Base-by-base conservation (phyloP, 768 basidiomycete genomes). In the Termitomyces heimii region DNA sequence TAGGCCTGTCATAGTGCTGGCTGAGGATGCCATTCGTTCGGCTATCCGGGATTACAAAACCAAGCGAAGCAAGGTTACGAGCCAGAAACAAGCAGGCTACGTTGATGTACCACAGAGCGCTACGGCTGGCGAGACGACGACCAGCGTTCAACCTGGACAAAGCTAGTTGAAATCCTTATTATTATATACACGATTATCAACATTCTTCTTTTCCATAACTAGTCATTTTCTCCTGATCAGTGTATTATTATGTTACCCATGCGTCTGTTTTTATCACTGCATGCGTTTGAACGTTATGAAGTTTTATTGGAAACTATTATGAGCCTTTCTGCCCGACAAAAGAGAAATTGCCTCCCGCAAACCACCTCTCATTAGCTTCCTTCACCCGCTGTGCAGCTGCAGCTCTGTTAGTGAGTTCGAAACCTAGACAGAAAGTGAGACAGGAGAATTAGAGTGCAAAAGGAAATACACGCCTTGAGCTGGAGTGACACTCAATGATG, bases 11-110 rank as follows among this genome's bases (percentile, higher is more conserved):
- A 60, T 68, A 87, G 91, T 98, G 89, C 75, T 98, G 63, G 95
- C 97, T 14, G 97, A 99, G 74, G 97, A 99, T 71, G 97, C 97
- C 57, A 99, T 99, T 72, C 92, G 91, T 53, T 96, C 95, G 12
- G 97, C 97, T 43, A 99, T 99, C 72, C 90, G 92, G 64, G 89
- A 98, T 70, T 98, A 98, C 76, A 84, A 85, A 67, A 82, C 83
- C 59, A 99, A 99, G 78, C 86, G 92, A 56, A 74, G 70, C 59
- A 77, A 71, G 58, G 61, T 78, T 63, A 58, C 73, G 22, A 76
- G 80, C 59, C 76, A 81, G 24, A 80, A 81, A 65, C 76, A 83
- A 66, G 64, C 79, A n/a, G 81, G 84, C 35, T 86, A 83, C 66
- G 85, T 91, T 58, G 84, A 90, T 67, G 87, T 86, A 40, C 72